These are phyloP conservation scores for Magnolia kwangsiensis DNA, from an alignment of 164 flowering plant genomes.

Conservation along the genomic window DNA sequence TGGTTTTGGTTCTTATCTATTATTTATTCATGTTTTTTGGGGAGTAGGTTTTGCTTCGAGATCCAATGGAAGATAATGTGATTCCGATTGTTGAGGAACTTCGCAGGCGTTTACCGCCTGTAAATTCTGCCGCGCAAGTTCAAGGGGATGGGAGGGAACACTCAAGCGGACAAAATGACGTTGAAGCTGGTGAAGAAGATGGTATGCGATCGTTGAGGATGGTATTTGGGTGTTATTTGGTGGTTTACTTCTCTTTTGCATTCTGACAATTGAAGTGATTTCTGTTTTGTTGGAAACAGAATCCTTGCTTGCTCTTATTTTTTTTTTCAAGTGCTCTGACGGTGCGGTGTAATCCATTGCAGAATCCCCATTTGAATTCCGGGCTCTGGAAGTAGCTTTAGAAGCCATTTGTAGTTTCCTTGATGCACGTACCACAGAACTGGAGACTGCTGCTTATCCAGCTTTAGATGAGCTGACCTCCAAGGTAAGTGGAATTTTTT, in stretches of 20 bases:
- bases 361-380: slow-evolving; percentile 97
- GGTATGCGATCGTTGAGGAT: slow-evolving; percentile 30
- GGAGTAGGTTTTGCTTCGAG: slow-evolving; percentile 78
- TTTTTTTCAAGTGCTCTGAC: not conserved
- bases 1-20: too few relatives aligned
- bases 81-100: slow-evolving; percentile 90
- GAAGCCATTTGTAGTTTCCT: slow-evolving; percentile 92
- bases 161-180: slow-evolving; percentile 43
- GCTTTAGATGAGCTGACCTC: slow-evolving; percentile 93
- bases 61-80: slow-evolving; percentile 79
- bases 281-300: not conserved
- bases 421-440: slow-evolving; percentile 83
- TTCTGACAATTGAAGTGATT: not conserved
- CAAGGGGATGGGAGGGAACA: slow-evolving; percentile 53
- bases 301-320: not conserved
- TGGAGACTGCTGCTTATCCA: slow-evolving; percentile 91
- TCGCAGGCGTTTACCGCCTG: slow-evolving; percentile 59
- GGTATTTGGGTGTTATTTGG: not conserved
- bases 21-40: too few relatives aligned
- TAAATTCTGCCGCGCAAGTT: slow-evolving; percentile 24
- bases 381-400: slow-evolving; percentile 89
- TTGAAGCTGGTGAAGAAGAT: slow-evolving; percentile 63
- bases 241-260: not conserved
- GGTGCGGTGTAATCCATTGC: slow-evolving; percentile 14
- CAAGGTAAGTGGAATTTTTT: slow-evolving; percentile 37